Percentiles rank a stretch among this genome's conserved stretches.
phyloP scores from a whole-genome alignment of 768 basidiomycete species.

The Rhizopogon sp. region DNA sequence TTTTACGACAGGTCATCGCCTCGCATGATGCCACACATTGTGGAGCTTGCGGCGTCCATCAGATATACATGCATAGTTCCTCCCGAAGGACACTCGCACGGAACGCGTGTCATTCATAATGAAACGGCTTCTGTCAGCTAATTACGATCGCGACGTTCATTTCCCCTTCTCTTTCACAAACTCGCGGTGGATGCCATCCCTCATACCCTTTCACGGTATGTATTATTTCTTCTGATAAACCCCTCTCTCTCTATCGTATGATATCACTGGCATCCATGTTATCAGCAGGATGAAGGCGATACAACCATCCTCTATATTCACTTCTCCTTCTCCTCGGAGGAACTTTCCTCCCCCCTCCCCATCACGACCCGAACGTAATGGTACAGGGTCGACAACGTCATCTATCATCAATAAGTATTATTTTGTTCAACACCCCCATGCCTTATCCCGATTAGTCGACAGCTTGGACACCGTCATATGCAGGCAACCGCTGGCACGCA shows the following conservation, averaged over 20 bases:
- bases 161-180: background rate
- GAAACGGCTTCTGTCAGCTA: background rate
- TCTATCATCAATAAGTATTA: too few relatives aligned
- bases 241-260: background rate
- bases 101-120: background rate
- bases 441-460: constrained; percentile 37
- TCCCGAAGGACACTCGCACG: background rate
- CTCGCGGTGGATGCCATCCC: too few relatives aligned
- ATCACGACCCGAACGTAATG: background rate
- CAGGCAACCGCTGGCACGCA: constrained; percentile 65
- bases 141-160: background rate
- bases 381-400: background rate
- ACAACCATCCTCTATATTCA: constrained; percentile 2
- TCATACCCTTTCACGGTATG: background rate
- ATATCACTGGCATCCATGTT: background rate
- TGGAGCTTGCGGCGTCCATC: background rate
- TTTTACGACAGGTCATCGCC: too few relatives aligned
- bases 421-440: background rate
- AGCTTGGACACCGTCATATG: constrained; percentile 89
- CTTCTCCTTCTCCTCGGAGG: constrained; percentile 12
- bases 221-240: background rate
- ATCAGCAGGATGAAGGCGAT: background rate
- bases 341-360: background rate
- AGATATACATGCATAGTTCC: background rate
- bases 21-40: too few relatives aligned